Base-by-base conservation (phyloP, 2,329 filamentous ascomycete genomes). In the Chalaropsis thielavioides region DNA sequence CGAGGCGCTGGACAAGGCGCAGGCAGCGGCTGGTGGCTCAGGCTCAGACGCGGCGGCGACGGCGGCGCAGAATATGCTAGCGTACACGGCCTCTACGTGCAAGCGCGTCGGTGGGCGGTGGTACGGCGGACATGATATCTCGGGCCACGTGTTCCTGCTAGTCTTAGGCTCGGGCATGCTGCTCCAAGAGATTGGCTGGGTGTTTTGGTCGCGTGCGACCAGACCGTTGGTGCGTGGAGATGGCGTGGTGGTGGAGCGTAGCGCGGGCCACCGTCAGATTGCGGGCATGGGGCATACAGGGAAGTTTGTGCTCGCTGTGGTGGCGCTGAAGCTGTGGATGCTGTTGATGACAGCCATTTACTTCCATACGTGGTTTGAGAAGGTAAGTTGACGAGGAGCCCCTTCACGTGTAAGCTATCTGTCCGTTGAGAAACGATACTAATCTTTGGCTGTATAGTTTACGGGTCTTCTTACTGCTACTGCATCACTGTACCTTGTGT, bases 351-450 rank as follows among this genome's bases (percentile, higher is more conserved):
- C 94, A 49, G 92, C 92, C 2, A 92, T 95, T 46, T 99, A 92
- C 80, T 99, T 99, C 72, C 94, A 99, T 75, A 99, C 94, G 0
- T 97, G 92, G 92, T 86, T 95, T 71, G 94, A 99, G 78, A 99
- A 97, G 87, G 87, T 89, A 71, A 71, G 80, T 73, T 38, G 24
- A 38, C 3, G 0, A 1, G 13, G 3, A 3, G 19, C 46, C 19
- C 44, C n/a, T 46, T 46, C n/a, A n/a, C 22, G 44, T 46, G 22
- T 19, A 19, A 0, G n/a, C n/a, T 46, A 2, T 49, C 31, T 49
- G 19, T 22, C n/a, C 7, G 13, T 8, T 10, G 3, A 31, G 38
- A 17, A 2, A 31, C 2, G 40, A 1, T 40, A 22, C 19, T 22
- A 0, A 2, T 72, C 69, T 31, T 13, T 5, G 35, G 13, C 3